Base-by-base conservation (phyloP, 371 early-diverging fungal species). In the Blastocladiella emersonii region DNA sequence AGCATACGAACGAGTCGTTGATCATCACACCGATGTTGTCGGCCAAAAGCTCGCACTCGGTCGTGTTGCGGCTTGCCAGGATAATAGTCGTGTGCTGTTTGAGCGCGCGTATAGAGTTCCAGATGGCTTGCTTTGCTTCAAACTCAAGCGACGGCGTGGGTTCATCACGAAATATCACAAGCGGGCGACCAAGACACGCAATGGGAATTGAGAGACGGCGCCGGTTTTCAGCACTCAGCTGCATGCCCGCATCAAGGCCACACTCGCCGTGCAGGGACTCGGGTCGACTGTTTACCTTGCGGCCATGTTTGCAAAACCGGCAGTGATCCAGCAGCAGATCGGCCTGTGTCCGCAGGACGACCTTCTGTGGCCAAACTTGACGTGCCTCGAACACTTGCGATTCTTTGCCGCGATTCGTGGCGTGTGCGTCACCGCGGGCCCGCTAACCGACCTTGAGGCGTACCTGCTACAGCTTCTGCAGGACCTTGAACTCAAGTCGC, bases 191-290 rank as follows among this genome's bases (percentile, higher is more conserved):
- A 6, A 87, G 68, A 30, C 79, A 65, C 17, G 83, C 78, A 32
- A 84, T 77, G 27, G 81, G 81, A 34, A 85, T 74, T 36, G 78
- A 78, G 21, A 86, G 65, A 48, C 82, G 78, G 66, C 89, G 74
- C 70, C 82, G 75, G 72, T 83, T 81, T 65, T 83, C 82, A 57
- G 85, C 84, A 64, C 76, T 76, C 53, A 81, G 69, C 2, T 69
- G 49, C 63, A 66, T 34, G 56, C 63, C 6, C 62, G 61, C 51
- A 72, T 72, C 32, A 66, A 72, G 21, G 59, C 65, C 60, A 65
- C 65, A 19, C 67, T 76, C 67, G 53, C 70, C 30, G 66, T 72
- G 65, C 75, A 74, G 74, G 76, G 76, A 44, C 64, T 74, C 66
- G 59, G 37, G 23, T 59, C 45, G 25, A 61, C 69, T 13, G 55